Evolutionary conservation across 176 grass and related monocot species (phyloP), one percentile per base, ranked within the genome.

Genomic region (Pharus latifolius): DNA sequence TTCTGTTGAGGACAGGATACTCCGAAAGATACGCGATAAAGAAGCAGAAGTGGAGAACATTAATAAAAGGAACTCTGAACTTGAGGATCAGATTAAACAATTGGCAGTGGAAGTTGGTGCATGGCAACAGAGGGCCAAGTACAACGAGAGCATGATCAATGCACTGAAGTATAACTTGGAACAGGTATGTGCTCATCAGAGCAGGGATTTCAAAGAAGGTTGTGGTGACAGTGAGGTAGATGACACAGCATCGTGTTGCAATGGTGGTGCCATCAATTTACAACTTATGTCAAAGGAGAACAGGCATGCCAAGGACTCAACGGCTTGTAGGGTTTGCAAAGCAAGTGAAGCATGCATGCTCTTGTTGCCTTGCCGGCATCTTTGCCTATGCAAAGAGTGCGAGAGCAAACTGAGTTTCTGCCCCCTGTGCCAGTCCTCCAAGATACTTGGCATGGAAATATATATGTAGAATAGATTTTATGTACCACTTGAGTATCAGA

Each of bases 361-460:
- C 20, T 79, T 99, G 84, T 63, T 99, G 62, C 95, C 95, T 32
- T 99, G 95, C 47, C 87, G 89, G 56, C 95, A 99, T 80, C 89
- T 99, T 45, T 99, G 95, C 71, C 78, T 94, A 5, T 99, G 95
- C 84, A 99, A 99, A 73, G 90, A 88, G 52, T 99, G 90, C 7
- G 95, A 99, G 73, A 91, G 82, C 77, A 99, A 99, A 76, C 71
- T 91, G 37, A 92, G 89, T 59, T 94, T 94, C 78, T 99, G 95
- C 47, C 95, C 90, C 10, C 44, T 99, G 47, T 99, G 95, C 64
- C 82, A 91, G 33, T 90, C 89, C 34, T 99, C 95, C 18, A 99
- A 99, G 79, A 87, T 94, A 70, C 78, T 99, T 51, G 96, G 96
- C 76, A 99, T 99, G 96, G 96, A 99, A 76, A 99, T 99, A 74